A percentile compares a stretch with the other conserved stretches of the same genome.
phyloP scores from a whole-genome alignment of 441 rosid species.

The Populus hybrid region DNA sequence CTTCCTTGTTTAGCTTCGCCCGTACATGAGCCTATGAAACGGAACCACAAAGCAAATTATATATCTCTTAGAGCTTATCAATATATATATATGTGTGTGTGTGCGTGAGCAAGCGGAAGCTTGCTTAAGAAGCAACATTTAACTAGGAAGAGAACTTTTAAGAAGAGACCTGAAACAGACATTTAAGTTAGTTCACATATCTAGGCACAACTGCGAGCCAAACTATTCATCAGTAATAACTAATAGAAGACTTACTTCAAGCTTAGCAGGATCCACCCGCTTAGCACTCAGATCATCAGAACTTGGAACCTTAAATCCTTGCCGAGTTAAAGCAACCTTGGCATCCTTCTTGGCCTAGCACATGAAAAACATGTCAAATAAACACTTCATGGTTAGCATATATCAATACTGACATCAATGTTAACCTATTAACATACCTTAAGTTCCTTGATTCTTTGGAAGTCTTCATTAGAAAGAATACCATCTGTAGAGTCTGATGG shows the following conservation, averaged over 20 bases:
- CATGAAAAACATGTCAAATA: neutral
- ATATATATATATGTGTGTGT: no score
- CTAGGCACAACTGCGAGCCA: neutral
- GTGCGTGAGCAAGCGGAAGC: no score
- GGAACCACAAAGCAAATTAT: conserved; percentile 4
- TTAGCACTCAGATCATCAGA: conserved; percentile 70
- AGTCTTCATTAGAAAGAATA: conserved; percentile 93
- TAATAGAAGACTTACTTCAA: conserved; percentile 63
- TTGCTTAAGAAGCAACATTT: neutral
- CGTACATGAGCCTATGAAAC: conserved; percentile 66
- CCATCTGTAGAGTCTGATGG: conserved; percentile 53
- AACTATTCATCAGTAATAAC: conserved; percentile 2
- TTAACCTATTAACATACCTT: conserved; percentile 41
- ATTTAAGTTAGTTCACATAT: neutral
- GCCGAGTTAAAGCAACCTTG: conserved; percentile 56
- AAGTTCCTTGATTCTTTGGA: conserved; percentile 75
- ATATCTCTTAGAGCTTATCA: neutral
- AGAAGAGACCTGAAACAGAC: neutral
- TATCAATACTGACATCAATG: neutral
- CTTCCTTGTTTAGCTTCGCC: conserved; percentile 71
- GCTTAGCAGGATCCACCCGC: conserved; percentile 79
- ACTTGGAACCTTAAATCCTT: conserved; percentile 76
- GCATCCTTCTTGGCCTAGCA: conserved; percentile 74
- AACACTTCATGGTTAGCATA: neutral
- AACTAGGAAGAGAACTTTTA: neutral